Conservation (phyloP, 2,329 filamentous ascomycete species). For the Nannizziopsis arthrosporioides region DNA sequence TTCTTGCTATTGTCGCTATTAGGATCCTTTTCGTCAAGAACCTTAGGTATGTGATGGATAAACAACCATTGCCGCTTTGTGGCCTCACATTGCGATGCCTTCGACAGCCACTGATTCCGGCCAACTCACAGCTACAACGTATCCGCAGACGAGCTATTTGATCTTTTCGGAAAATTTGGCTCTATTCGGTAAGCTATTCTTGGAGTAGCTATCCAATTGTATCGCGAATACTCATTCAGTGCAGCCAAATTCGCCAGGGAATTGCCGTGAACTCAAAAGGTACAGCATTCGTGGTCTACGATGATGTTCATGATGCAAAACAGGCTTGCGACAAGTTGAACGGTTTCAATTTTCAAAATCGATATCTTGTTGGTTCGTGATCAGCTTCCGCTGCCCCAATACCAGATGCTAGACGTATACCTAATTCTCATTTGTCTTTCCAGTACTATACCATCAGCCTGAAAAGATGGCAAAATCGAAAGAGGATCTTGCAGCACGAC, state of each 20-base stretch:
- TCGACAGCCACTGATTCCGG: background rate
- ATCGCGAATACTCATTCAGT: constrained; percentile 15
- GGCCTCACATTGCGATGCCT: background rate
- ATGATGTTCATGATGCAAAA: constrained; percentile 98
- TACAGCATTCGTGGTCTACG: constrained; percentile 97
- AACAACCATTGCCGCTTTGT: background rate
- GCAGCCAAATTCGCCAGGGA: constrained; percentile 92
- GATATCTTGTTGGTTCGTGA: constrained; percentile 86
- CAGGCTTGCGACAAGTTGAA: constrained; percentile 98
- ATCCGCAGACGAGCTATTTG: constrained; percentile 92
- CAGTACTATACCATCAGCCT: constrained; percentile 64
- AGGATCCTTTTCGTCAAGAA: constrained; percentile 99
- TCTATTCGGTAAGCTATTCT: constrained; percentile 64
- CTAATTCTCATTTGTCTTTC: background rate
- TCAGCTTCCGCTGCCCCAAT: background rate
- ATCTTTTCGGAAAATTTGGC: constrained; percentile 96
- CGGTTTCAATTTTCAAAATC: constrained; percentile 99
- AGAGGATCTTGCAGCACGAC: constrained; percentile 85
- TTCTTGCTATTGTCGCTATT: constrained; percentile 4
- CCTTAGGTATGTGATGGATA: constrained; percentile 56
- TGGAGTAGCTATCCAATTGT: background rate
- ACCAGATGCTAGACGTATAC: background rate
- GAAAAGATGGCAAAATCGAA: constrained; percentile 75
- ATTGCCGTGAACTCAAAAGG: constrained; percentile 96
- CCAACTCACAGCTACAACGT: constrained; percentile 73